Evolutionary conservation across 2,329 filamentous ascomycete genomes (phyloP), one percentile per base, ranked within the genome.

Genomic region (Colletotrichum sp.): DNA sequence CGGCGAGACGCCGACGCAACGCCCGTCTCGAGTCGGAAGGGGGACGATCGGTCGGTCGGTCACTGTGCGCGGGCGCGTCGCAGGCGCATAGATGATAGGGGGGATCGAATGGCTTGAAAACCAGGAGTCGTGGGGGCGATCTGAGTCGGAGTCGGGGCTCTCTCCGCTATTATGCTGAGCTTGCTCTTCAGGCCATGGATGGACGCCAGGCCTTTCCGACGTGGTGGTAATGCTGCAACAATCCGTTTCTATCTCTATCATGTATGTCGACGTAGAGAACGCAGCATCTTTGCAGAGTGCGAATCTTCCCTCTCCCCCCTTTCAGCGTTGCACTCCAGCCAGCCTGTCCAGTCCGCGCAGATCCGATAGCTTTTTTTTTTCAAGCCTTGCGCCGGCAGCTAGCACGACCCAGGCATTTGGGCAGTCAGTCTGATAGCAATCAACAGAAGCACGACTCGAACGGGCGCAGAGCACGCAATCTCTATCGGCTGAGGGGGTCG

Each of bases 391-490:
- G 26, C 52, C 36, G 60, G 48, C 60, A 67, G 28, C 60, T 28
- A 43, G 67, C 69, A 71, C 28, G 55, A 71, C 18, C 36, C 36
- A 58, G 36, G 28, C 32, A 28, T 28, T 43, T 43, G 52, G 66
- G 32, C 66, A 68, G 66, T 68, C 30, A 43, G 52, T 58, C 32
- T 68, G 52, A 71, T 36, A n/a, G 32, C 61, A 32, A 26, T 52
- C 38, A 48, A 62, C 52, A 60, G 21, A 30, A 68, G 62, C 73
- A 75, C 69, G 73, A 68, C 62, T 75, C 73, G 30, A 62, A 65
- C 64, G 58, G 73, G 70, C 58, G 52, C 61, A 26, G 64, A 76
- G 70, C 70, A 76, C 73, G 70, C 70, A 56, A 73, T 73, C 16
- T 28, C 58, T 30, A 48, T 43, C 32, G 56, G 32, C 52, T 24